Conservation (phyloP, 2,329 filamentous ascomycete genomes). For the Coniochaeta sp. region DNA sequence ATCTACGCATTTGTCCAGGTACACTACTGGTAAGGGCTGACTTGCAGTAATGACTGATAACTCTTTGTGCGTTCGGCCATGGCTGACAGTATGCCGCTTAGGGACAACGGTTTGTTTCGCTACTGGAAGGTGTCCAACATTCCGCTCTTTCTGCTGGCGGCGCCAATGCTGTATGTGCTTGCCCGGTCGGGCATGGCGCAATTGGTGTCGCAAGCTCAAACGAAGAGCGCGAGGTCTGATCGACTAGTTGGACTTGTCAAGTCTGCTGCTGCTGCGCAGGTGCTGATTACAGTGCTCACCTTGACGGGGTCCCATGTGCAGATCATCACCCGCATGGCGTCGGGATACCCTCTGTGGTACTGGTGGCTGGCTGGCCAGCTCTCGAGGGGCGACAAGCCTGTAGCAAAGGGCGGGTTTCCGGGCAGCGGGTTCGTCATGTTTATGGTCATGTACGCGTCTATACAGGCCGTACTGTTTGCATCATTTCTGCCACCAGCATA, state of each 20-base stretch:
- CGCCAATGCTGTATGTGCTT: slow-evolving; percentile 67
- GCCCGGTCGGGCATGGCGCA: slow-evolving; percentile 47
- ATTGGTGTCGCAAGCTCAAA: slow-evolving; percentile 2
- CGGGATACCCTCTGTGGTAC: slow-evolving; percentile 86
- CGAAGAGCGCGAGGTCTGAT: slow-evolving; percentile 4
- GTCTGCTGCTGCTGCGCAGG: slow-evolving; percentile 64
- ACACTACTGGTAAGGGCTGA: slow-evolving; percentile 70
- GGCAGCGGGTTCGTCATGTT: slow-evolving; percentile 44
- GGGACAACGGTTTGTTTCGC: slow-evolving; percentile 78
- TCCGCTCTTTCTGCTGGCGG: slow-evolving; percentile 78
- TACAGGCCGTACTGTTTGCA: slow-evolving; percentile 80
- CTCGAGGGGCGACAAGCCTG: slow-evolving; percentile 19
- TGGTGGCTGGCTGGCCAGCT: slow-evolving; percentile 60
- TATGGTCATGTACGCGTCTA: slow-evolving; percentile 72
- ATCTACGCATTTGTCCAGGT: slow-evolving; percentile 88
- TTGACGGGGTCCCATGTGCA: slow-evolving; percentile 85
- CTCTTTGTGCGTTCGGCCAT: background rate
- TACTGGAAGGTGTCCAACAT: slow-evolving; percentile 89
- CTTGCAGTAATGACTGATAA: background rate
- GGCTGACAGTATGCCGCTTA: slow-evolving; percentile 27
- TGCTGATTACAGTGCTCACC: slow-evolving; percentile 62
- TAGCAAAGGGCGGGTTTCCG: slow-evolving; percentile 4
- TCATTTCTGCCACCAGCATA: slow-evolving; percentile 87
- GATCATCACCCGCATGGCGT: slow-evolving; percentile 83
- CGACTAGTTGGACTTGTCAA: slow-evolving; percentile 27